Conservation (phyloP, 2,329 filamentous ascomycete species). For the Penicillium sp. region DNA sequence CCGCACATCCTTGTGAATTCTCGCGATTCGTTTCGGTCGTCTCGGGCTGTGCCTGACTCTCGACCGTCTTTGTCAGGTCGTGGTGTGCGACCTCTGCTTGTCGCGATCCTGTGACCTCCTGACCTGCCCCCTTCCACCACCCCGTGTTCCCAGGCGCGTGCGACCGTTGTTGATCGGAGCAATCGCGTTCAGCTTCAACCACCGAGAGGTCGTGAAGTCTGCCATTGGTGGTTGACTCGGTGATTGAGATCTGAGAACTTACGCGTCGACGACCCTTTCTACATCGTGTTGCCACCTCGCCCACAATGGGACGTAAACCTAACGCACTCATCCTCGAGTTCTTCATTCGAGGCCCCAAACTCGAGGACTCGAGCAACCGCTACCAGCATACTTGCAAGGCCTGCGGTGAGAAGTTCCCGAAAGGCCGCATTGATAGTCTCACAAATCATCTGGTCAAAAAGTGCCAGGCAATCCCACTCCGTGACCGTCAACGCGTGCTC, state of each 20-base stretch:
- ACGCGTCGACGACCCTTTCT: constrained; percentile 1
- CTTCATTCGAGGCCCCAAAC: constrained; percentile 79
- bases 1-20: constrained; percentile 19
- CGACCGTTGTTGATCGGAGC: neutral
- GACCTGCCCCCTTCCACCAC: neutral
- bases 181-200: neutral
- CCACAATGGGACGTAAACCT: constrained; percentile 71
- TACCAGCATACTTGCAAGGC: constrained; percentile 87
- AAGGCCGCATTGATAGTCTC: constrained; percentile 78
- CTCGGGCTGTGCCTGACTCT: constrained; percentile 9
- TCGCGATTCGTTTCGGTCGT: constrained; percentile 4
- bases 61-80: constrained; percentile 2
- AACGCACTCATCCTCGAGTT: constrained; percentile 81
- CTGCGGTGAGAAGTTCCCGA: constrained; percentile 83
- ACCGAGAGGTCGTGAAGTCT: neutral
- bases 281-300: constrained; percentile 11
- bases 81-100: neutral
- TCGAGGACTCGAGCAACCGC: constrained; percentile 82
- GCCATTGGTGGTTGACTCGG: neutral
- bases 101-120: constrained; percentile 3
- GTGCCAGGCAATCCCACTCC: constrained; percentile 70
- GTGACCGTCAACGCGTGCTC: constrained; percentile 69
- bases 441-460: constrained; percentile 77
- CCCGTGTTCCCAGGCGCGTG: neutral
- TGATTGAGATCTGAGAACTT: neutral